Evolutionary conservation across 2,329 filamentous ascomycete species (phyloP), one percentile per base, ranked within the genome.

Genomic region (Botrytis squamosa): DNA sequence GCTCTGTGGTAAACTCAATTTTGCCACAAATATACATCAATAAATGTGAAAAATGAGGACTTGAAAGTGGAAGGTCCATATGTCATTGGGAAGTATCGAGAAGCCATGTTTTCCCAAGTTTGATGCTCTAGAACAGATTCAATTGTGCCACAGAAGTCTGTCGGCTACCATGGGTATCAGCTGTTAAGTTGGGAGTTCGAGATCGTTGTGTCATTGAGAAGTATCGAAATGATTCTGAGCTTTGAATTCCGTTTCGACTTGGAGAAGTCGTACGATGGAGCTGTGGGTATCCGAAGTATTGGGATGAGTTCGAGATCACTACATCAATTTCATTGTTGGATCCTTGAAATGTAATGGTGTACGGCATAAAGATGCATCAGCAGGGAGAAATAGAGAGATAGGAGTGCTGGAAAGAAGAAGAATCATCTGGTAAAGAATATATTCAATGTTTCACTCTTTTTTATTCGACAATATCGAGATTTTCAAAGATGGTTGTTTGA

Each of bases 211-310:
- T 25, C 63, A 25, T 40, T 40, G 59, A 38, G 29, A n/a, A 38
- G 33, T 10, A n/a, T 52, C 44, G 64, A 22, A 67, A 29, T 14
- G 14, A n/a, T 29, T 40, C 14, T 36, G 25, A 29, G 10, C 4
- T 29, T 14, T 67, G 65, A 8, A 20, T 29, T 10, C 9, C 36
- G 12, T 25, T n/a, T 40, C 25, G n/a, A 12, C 14, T 22, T 16
- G 8, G 36, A 20, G 36, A 42, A 16, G 49, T 29, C n/a, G 36
- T 25, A 44, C 66, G 8, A 55, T 10, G n/a, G 14, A 57, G 40
- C 65, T 55, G 49, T 42, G 36, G 33, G 36, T 42, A 68, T 68
- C 66, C 49, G 66, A 68, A 20, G 36, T 57, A 29, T 57, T 68
- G 38, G 65, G 36, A 40, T 44, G 46, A 67, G 1, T 29, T 29